A percentile compares a stretch with the other conserved stretches of the same genome.
Evolutionary conservation across 495 filamentous ascomycete genomes (phyloP).

Genomic region (Wilcoxina mikolae): DNA sequence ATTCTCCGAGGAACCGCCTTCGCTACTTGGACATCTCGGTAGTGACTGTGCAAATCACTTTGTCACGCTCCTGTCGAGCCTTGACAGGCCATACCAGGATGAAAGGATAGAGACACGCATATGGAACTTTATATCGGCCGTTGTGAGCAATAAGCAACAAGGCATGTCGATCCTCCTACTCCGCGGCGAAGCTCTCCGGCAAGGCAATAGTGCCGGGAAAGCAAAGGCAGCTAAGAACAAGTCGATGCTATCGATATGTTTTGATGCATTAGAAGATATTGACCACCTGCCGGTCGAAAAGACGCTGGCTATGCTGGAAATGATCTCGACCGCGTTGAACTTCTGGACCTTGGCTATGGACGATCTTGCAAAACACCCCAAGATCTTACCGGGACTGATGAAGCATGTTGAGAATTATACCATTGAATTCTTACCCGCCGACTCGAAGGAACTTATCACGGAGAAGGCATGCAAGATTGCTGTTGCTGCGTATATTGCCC

Average conservation of each 20-base stretch:
- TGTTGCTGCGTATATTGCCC: constrained; percentile 66
- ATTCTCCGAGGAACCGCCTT: constrained; percentile 60
- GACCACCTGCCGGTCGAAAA: constrained; percentile 45
- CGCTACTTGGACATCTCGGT: constrained; percentile 74
- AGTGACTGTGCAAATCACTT: constrained; percentile 69
- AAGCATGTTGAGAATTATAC: constrained; percentile 51
- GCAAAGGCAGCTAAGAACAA: constrained; percentile 35
- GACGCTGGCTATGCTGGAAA: constrained; percentile 62
- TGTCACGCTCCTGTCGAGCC: constrained; percentile 55
- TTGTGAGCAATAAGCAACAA: constrained; percentile 80
- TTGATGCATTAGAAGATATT: constrained; percentile 58
- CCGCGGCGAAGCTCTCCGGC: constrained; percentile 67
- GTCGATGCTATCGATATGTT: constrained; percentile 58
- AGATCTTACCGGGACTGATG: constrained; percentile 54
- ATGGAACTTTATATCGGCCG: constrained; percentile 76
- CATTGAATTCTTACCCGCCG: constrained; percentile 34
- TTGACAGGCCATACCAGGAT: constrained; percentile 62
- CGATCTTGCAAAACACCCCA: constrained; percentile 53
- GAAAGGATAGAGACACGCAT: constrained; percentile 45
- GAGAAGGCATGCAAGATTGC: constrained; percentile 46
- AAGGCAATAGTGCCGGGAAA: constrained; percentile 43
- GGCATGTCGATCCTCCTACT: constrained; percentile 90
- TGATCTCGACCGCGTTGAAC: constrained; percentile 72
- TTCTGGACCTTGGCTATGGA: constrained; percentile 85
- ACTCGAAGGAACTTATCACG: constrained; percentile 33